Conservation (phyloP, 2,329 filamentous ascomycete species). For the Colletotrichum neosansevieriae region DNA sequence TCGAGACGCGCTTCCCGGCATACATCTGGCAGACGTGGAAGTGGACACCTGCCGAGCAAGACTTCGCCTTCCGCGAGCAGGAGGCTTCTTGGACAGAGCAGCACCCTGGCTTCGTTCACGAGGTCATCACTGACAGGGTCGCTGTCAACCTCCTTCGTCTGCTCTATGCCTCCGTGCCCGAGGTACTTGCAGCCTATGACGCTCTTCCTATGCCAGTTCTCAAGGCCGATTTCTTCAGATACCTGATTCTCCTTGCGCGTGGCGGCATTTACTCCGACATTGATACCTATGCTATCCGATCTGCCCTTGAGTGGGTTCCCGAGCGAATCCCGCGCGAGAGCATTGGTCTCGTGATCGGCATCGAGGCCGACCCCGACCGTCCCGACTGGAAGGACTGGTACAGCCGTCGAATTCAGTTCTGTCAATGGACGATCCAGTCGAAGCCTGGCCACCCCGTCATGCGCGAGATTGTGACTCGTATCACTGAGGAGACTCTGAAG, state of each 20-base stretch:
- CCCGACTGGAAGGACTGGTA: conserved; percentile 97
- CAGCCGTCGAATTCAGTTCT: conserved; percentile 95
- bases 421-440: conserved; percentile 98
- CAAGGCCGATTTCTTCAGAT: conserved; percentile 84
- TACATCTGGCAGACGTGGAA: conserved; percentile 99
- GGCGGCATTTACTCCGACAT: conserved; percentile 87
- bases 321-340: conserved; percentile 78
- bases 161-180: conserved; percentile 85
- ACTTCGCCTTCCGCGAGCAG: conserved; percentile 84
- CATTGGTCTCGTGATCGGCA: conserved; percentile 90
- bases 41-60: conserved; percentile 78
- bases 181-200: conserved; percentile 82
- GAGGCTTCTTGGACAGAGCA: conserved; percentile 91
- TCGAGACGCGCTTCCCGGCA: conserved; percentile 89
- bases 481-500: conserved; percentile 84
- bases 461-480: conserved; percentile 85
- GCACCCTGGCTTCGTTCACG: conserved; percentile 93
- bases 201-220: conserved; percentile 79
- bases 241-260: conserved; percentile 73
- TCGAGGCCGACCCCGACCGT: conserved; percentile 95
- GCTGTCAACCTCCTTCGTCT: conserved; percentile 85
- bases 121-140: conserved; percentile 94
- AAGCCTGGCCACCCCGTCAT: conserved; percentile 95
- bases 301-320: conserved; percentile 90
- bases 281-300: conserved; percentile 87